phyloP scores from a whole-genome alignment of 2,329 filamentous ascomycete species.

The Hymenoscyphus occultus region DNA sequence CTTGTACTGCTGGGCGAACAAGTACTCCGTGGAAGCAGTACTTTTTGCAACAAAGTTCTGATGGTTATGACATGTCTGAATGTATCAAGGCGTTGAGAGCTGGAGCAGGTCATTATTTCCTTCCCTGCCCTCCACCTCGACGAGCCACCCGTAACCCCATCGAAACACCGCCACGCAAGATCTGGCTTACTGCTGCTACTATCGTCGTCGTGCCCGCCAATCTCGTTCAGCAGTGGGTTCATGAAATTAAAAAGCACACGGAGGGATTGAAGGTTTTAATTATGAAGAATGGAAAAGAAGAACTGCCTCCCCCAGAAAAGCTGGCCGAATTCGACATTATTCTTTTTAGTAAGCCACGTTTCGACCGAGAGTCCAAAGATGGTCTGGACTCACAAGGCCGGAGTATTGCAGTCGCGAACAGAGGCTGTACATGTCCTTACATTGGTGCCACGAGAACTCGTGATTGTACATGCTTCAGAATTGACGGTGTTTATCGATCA shows the following conservation, averaged over 20 bases:
- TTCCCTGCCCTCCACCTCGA: constrained; percentile 46
- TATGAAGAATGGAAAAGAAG: constrained; percentile 50
- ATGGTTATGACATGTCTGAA: constrained; percentile 46
- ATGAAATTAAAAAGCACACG: constrained; percentile 78
- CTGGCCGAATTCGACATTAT: constrained; percentile 71
- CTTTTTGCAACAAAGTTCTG: constrained; percentile 46
- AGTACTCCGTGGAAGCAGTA: constrained; percentile 69
- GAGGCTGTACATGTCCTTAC: constrained; percentile 22
- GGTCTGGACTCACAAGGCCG: constrained; percentile 46
- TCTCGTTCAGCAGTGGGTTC: constrained; percentile 77
- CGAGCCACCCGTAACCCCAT: constrained; percentile 40
- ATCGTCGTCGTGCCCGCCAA: constrained; percentile 82
- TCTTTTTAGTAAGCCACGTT: constrained; percentile 70
- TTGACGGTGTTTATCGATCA: constrained; percentile 49
- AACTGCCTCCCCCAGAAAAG: constrained; percentile 54
- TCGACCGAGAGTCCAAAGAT: constrained; percentile 64
- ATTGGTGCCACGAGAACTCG: constrained; percentile 43
- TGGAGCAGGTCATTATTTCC: constrained; percentile 59
- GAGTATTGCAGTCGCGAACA: constrained; percentile 8
- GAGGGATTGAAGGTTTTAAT: constrained; percentile 60
- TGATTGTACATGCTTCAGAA: constrained; percentile 43
- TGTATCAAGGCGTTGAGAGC: constrained; percentile 56
- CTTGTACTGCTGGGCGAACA: constrained; percentile 62
- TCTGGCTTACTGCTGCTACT: constrained; percentile 67
- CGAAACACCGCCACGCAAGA: constrained; percentile 42